These are phyloP conservation scores for Mitragyna speciosa DNA, from an alignment of 257 asterid genomes.

Conservation along the genomic window DNA sequence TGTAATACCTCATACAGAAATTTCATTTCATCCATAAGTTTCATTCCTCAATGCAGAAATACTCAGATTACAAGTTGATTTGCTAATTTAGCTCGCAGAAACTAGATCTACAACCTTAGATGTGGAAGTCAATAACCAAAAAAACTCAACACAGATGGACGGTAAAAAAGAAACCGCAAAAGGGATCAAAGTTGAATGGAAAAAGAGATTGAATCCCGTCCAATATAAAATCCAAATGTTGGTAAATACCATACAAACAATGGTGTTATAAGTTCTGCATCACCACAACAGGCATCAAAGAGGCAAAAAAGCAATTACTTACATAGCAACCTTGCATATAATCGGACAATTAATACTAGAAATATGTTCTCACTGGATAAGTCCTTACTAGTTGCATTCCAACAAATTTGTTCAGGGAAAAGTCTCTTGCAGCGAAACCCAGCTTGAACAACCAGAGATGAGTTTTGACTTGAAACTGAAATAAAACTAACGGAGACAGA, in stretches of 20 bases:
- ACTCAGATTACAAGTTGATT: too few species aligned
- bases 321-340: constrained; percentile 1
- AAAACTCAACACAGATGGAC: too few species aligned
- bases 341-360: background rate
- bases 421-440: background rate
- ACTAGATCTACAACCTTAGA: too few species aligned
- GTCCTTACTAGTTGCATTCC: constrained; percentile 6
- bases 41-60: background rate
- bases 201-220: background rate
- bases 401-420: background rate
- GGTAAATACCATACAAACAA: background rate
- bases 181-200: background rate
- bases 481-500: background rate
- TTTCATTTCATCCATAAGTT: background rate
- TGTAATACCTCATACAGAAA: background rate
- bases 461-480: constrained; percentile 14
- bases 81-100: too few species aligned
- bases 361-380: background rate
- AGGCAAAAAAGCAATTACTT: background rate
- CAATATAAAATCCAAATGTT: background rate
- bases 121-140: too few species aligned
- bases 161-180: background rate
- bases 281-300: constrained; percentile 7
- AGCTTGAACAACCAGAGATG: background rate
- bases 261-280: constrained; percentile 2